Base-by-base conservation (phyloP, 139 green algal genomes). In the Chlamydomonas schloesseri region DNA sequence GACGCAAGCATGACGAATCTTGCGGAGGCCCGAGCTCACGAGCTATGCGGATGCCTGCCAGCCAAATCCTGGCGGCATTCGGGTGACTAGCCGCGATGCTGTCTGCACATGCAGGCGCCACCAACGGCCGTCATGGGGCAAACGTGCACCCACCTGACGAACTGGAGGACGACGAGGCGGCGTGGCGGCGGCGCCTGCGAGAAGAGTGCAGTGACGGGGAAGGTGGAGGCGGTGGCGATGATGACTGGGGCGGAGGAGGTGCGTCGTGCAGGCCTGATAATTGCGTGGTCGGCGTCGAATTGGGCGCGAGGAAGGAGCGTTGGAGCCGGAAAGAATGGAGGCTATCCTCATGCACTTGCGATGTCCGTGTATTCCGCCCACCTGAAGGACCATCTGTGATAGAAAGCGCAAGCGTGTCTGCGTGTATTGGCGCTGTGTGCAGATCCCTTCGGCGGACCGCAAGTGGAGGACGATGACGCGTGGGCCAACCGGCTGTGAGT, bases 191-290 rank as follows among this genome's bases (percentile, higher is more conserved):
- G 79, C 79, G 79, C 6, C 33, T 85, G 65, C 47, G 67, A 20
- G 79, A 85, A 47, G 79, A 85, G 33, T 57, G 10, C 47, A 85
- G 79, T 47, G 79, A 76, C 79, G 47, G 67, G 6, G 79, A 85
- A 47, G 68, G 68, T 15, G 68, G 33, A n/a, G n/a, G n/a, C 33
- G 68, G 18, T 14, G 33, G 68, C 5, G 68, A 34, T 1, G 33
- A 33, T 21, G 64, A 50, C 20, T 58, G 34, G 11, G 55, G 34
- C 21, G 74, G n/a, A 18, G 74, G 34, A 33, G 31, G 57, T 50
- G 42, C 5, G 42, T 50, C 8, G n/a, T n/a, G n/a, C n/a, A n/a
- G n/a, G n/a, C n/a, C n/a, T n/a, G n/a, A 50, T 8, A 50, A 5
- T 50, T 5, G 6, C 6, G 42, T 8, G 42, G 42, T 50, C 42